Base-by-base conservation (phyloP, 129 eudicot species). In the Helichrysum umbraculigerum region DNA sequence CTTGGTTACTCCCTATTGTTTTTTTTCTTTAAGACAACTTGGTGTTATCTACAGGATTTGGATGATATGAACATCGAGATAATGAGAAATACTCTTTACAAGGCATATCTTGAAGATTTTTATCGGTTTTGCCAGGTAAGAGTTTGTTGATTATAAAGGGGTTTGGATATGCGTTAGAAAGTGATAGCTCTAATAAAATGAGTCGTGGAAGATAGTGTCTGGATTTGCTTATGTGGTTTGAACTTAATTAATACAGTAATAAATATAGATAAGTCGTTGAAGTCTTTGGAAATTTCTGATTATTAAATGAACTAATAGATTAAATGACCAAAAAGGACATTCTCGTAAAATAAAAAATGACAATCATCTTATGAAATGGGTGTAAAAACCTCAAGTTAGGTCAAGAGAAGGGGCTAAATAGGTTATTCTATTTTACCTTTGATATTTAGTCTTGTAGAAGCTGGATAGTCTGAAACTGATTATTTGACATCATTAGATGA, bases 51-150 rank as follows among this genome's bases (percentile, higher is more conserved):
- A 54, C 77, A 93, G 98, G 98, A 93, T 84, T 87, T 93, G 88
- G 98, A 93, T 85, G 98, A 93, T 72, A 93, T 93, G 98, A 93
- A 93, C 90, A 93, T 93, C 32, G 98, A 93, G 76, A 93, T 93
- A 29, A 93, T 93, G 98, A 85, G 98, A 78, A 93, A 93, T 65
- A 93, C 98, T 33, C 88, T 93, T n/a, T 93, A 93, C 81, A 93
- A 93, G 87, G 98, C 98, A 80, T 93, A 93, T 78, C 97, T 93
- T 52, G 98, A 93, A 82, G 98, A 93, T 68, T 93, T 93, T 82
- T 88, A 93, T 86, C 83, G 77, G 67, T 93, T 93, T 79, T 93
- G 98, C 81, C 96, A 93, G 91, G 98, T 87, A 59, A 71, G 65
- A 61, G 28, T 78, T 11, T 64, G 52, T 33, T 58, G 28, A 6